phyloP scores from a whole-genome alignment of 2,329 filamentous ascomycete species.

The Sporothrix mexicana region DNA sequence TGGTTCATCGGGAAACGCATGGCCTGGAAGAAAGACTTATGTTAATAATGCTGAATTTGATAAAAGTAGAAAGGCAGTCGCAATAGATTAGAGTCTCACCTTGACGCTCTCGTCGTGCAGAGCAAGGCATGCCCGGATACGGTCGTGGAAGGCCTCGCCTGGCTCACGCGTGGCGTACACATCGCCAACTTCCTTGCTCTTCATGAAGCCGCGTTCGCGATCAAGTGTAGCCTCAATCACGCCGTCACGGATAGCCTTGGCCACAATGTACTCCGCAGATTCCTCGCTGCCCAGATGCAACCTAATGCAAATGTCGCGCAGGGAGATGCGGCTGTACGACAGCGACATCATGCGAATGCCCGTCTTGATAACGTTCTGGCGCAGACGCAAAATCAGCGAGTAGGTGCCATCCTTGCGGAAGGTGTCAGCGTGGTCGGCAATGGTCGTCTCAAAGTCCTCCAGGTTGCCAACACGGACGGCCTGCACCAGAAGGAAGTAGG shows the following conservation, averaged over 20 bases:
- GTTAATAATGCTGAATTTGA: constrained; percentile 40
- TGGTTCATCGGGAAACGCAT: constrained; percentile 99
- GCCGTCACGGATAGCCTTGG: constrained; percentile 96
- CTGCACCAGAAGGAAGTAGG: constrained; percentile 92
- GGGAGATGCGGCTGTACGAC: constrained; percentile 94
- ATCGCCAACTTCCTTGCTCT: constrained; percentile 95
- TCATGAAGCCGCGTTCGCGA: constrained; percentile 95
- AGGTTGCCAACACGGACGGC: constrained; percentile 96
- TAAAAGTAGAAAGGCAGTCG: constrained; percentile 17
- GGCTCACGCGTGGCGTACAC: constrained; percentile 96
- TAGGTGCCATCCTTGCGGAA: constrained; percentile 96
- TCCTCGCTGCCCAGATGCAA: constrained; percentile 93
- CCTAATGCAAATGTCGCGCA: constrained; percentile 96
- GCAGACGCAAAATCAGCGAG: constrained; percentile 88
- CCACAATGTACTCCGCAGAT: constrained; percentile 98
- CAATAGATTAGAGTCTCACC: constrained; percentile 59
- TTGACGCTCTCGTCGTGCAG: constrained; percentile 98
- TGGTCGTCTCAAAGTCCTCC: constrained; percentile 87
- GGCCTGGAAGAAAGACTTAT: constrained; percentile 61
- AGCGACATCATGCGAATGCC: constrained; percentile 99
- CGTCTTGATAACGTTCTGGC: constrained; percentile 99
- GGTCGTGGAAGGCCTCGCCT: constrained; percentile 95
- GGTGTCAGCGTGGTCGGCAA: constrained; percentile 77
- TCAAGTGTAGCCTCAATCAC: constrained; percentile 96
- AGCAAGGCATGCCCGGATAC: constrained; percentile 87